A percentile compares a stretch with the other conserved stretches of the same genome.
phyloP scores from a whole-genome alignment of 2,329 filamentous ascomycete genomes.

The Epichloe amarillans region DNA sequence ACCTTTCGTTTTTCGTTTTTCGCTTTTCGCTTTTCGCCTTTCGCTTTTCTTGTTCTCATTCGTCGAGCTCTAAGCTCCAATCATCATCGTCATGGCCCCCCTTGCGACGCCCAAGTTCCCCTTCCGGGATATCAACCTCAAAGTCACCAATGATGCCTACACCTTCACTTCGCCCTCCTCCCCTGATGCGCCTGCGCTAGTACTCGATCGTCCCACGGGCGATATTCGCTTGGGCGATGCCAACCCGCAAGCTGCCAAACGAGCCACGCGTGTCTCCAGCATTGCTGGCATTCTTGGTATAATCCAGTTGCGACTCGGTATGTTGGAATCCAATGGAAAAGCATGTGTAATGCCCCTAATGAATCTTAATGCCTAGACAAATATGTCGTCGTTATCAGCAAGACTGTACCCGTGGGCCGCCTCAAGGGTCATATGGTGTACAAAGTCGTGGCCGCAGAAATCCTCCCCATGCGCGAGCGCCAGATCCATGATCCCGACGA shows the following conservation, averaged over 20 bases:
- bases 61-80: neutral
- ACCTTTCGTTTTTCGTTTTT: neutral
- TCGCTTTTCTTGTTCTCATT: neutral
- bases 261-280: slow-evolving; percentile 64
- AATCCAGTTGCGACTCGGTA: slow-evolving; percentile 85
- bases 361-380: slow-evolving; percentile 45
- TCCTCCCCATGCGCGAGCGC: slow-evolving; percentile 85
- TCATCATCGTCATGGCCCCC: slow-evolving; percentile 20
- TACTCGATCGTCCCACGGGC: slow-evolving; percentile 84
- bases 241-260: slow-evolving; percentile 59
- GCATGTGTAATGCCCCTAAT: neutral
- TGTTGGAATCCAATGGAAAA: slow-evolving; percentile 10
- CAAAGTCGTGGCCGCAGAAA: slow-evolving; percentile 80
- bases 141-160: slow-evolving; percentile 83
- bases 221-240: slow-evolving; percentile 79
- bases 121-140: slow-evolving; percentile 94
- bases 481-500: slow-evolving; percentile 87
- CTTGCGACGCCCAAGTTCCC: slow-evolving; percentile 37
- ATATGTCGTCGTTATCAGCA: slow-evolving; percentile 93
- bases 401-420: slow-evolving; percentile 78
- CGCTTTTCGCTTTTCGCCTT: neutral
- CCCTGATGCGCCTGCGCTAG: slow-evolving; percentile 72
- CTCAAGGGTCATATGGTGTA: slow-evolving; percentile 95
- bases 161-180: slow-evolving; percentile 94
- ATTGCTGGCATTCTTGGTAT: slow-evolving; percentile 91